Evolutionary conservation across 495 filamentous ascomycete species (phyloP).

Genomic region (Aspergillus taichungensis): DNA sequence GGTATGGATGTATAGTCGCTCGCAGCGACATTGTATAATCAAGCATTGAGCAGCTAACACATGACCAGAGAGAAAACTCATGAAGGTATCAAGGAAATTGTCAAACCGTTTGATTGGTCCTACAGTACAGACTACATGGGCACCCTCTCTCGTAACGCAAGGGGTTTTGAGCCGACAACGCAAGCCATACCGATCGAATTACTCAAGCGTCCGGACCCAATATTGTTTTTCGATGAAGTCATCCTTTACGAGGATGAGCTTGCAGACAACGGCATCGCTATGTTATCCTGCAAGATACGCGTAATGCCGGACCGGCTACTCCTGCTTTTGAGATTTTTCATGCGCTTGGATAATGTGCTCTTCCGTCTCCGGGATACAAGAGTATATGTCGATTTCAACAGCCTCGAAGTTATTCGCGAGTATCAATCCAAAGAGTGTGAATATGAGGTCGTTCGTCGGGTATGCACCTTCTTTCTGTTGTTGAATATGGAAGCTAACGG

Average conservation of each 20-base stretch:
- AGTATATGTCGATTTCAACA: conserved; percentile 82
- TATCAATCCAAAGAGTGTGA: conserved; percentile 73
- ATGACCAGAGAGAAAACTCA: conserved; percentile 62
- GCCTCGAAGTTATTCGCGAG: conserved; percentile 76
- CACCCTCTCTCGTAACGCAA: conserved; percentile 34
- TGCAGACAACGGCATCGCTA: conserved; percentile 90
- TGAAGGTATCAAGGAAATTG: conserved; percentile 84
- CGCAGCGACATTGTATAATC: no score
- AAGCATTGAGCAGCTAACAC: conserved; percentile 11
- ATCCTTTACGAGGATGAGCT: conserved; percentile 95
- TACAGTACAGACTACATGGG: conserved; percentile 84
- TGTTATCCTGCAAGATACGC: conserved; percentile 78
- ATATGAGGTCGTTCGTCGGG: conserved; percentile 70
- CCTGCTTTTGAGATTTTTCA: conserved; percentile 79
- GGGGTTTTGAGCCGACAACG: conserved; percentile 40
- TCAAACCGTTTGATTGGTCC: conserved; percentile 96
- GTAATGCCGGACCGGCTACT: conserved; percentile 86
- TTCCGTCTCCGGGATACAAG: conserved; percentile 82
- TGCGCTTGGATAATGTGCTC: conserved; percentile 84
- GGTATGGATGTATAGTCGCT: conserved; percentile 29
- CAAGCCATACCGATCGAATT: conserved; percentile 73
- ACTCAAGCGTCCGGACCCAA: conserved; percentile 78
- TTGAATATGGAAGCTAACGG: conserved; percentile 5
- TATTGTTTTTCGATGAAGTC: conserved; percentile 90
- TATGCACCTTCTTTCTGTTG: conserved; percentile 23